Base-by-base conservation (phyloP, 768 basidiomycete genomes). In the Pisolithus albus region DNA sequence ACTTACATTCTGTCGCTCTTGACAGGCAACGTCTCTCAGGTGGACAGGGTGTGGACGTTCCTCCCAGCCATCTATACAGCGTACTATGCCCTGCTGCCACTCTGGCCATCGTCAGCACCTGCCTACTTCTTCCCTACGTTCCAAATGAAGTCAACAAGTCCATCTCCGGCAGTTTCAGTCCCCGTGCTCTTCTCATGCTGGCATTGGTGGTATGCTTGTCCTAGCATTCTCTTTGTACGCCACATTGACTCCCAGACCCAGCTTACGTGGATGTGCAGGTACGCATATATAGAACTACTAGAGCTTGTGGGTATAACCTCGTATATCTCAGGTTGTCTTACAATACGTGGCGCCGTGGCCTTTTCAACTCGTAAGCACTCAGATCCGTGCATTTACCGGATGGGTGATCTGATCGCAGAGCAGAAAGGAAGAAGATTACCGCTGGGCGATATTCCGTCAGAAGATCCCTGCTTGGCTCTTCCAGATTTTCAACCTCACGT, bases 361-460 rank as follows among this genome's bases (percentile, higher is more conserved):
- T 95, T 6, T 92, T 91, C 61, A 76, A 67, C 46, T 65, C 84
- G 87, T 89, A 59, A 51, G 83, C 67, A 32, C 18, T 15, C 5
- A 5, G 43, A 7, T 23, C 39, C 28, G 13, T 34, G 34, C 34
- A 5, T 34, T 38, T 16, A 13, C 13, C 4, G 15, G 26, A 10
- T 50, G 13, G 15, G 34, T 26, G 26, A 6, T 19, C 10, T 23
- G 10, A 40, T 7, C 51, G 5, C 52, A 2, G 18, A 36, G 24
- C 52, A 90, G 87, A 7, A 75, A 78, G 24, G 89, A 88, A 23
- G 92, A 95, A 66, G 93, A 96, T 66, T 97, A 97, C 61, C 86
- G 95, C 24, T 97, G 94, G 90, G 80, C 73, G 2, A 71, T 92
- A 36, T 74, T 96, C 13, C 81, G 93, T 39, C 64, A 70, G 38